A percentile compares a stretch with the other conserved stretches of the same genome.
Conservation (phyloP, 805 yeast genomes). For the Hanseniaspora jakobsenii region DNA sequence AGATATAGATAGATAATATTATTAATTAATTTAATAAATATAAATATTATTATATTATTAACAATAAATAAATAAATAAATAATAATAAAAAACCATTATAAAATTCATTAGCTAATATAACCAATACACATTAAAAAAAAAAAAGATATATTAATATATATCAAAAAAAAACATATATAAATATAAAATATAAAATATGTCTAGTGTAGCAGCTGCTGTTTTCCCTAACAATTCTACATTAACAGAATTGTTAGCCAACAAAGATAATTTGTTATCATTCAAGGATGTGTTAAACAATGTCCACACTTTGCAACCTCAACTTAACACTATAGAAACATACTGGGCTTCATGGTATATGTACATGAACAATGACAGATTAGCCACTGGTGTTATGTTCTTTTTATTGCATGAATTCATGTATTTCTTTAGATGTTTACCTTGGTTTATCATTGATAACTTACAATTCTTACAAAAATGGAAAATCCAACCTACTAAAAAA, state of each 20-base stretch:
- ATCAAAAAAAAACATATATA: too few species aligned
- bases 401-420: conserved; percentile 71
- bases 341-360: conserved; percentile 86
- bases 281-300: conserved; percentile 23
- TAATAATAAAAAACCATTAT: too few species aligned
- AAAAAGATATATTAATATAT: neutral
- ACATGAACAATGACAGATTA: conserved; percentile 72
- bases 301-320: conserved; percentile 32
- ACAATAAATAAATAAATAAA: too few species aligned
- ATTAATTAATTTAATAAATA: too few species aligned
- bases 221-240: conserved; percentile 25
- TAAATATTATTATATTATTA: too few species aligned
- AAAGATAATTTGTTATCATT: conserved; percentile 9
- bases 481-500: conserved; percentile 75
- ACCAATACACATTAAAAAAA: too few species aligned
- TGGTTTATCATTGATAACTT: conserved; percentile 81
- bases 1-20: too few species aligned
- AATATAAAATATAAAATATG: too few species aligned
- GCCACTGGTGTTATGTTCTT: conserved; percentile 88
- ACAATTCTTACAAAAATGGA: conserved; percentile 74
- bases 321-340: conserved; percentile 47
- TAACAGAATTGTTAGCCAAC: conserved; percentile 21
- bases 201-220: conserved; percentile 25
- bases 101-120: too few species aligned
- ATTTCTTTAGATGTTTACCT: conserved; percentile 85